Percentiles rank a stretch among this genome's conserved stretches.
phyloP scores from a whole-genome alignment of 352 stramenopile species.

The Thalassiosira mediterranea region DNA sequence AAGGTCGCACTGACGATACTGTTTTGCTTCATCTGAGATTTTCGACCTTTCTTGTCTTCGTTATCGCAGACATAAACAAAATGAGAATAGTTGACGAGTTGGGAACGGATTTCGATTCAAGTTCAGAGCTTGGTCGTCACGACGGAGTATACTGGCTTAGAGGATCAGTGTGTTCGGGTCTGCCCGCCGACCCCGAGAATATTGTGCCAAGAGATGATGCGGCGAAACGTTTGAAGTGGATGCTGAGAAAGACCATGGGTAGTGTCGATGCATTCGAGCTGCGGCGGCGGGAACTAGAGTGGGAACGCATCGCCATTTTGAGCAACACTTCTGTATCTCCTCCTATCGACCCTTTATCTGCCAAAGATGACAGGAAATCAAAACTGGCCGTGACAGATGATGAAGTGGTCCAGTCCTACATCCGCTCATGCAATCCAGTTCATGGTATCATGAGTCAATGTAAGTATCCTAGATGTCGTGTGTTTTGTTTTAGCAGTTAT shows the following conservation, averaged over 20 bases:
- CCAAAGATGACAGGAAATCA: background rate
- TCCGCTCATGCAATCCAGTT: slow-evolving; percentile 63
- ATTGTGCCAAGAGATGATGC: slow-evolving; percentile 31
- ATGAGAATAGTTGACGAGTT: slow-evolving; percentile 76
- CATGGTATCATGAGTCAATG: slow-evolving; percentile 70
- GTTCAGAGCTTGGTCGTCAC: slow-evolving; percentile 30
- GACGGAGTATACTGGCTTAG: slow-evolving; percentile 70
- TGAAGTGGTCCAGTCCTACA: slow-evolving; percentile 75
- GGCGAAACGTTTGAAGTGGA: slow-evolving; percentile 71
- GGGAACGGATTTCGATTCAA: slow-evolving; percentile 5
- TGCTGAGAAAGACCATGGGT: slow-evolving; percentile 77
- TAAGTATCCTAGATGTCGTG: slow-evolving; percentile 9
- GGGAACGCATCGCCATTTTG: slow-evolving; percentile 28
- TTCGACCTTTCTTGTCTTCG: too few relatives aligned
- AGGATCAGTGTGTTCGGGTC: slow-evolving; percentile 28
- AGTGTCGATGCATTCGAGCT: slow-evolving; percentile 76
- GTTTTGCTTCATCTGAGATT: too few relatives aligned
- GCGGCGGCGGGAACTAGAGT: slow-evolving; percentile 57
- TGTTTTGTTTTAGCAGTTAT: background rate
- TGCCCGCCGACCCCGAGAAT: slow-evolving; percentile 46
- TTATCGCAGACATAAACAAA: slow-evolving; percentile 85
- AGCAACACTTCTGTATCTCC: slow-evolving; percentile 21
- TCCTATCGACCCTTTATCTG: slow-evolving; percentile 6
- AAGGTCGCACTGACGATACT: too few relatives aligned
- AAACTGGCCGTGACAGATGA: slow-evolving; percentile 51